Percentiles rank a stretch among this genome's conserved stretches.
phyloP scores from a whole-genome alignment of 2,329 filamentous ascomycete species.

The Cadophora luteo-olivacea region DNA sequence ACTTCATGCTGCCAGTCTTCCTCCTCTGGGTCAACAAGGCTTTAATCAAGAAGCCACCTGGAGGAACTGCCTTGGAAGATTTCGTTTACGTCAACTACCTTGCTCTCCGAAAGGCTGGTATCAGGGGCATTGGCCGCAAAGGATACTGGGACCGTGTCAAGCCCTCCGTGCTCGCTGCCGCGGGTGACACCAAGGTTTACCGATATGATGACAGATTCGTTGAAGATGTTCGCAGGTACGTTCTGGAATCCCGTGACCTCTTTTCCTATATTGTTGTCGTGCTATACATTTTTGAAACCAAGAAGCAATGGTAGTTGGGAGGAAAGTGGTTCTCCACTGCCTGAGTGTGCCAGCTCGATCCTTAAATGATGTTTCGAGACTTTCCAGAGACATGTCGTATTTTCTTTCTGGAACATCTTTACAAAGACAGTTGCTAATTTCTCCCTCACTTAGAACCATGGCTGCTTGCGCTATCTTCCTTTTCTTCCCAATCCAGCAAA shows the following conservation, averaged over 20 bases:
- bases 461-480: slow-evolving; percentile 72
- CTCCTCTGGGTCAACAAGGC: slow-evolving; percentile 62
- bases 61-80: slow-evolving; percentile 66
- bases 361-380: too few species aligned
- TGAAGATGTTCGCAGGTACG: slow-evolving; percentile 59
- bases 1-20: slow-evolving; percentile 66
- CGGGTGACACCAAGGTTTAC: slow-evolving; percentile 46
- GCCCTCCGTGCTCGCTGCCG: slow-evolving; percentile 56
- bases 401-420: too few species aligned
- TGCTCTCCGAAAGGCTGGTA: slow-evolving; percentile 61
- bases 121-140: slow-evolving; percentile 54
- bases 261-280: too few species aligned
- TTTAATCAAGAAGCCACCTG: slow-evolving; percentile 69
- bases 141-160: slow-evolving; percentile 61
- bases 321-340: too few species aligned
- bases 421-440: too few species aligned
- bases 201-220: slow-evolving; percentile 75
- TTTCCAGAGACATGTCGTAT: too few species aligned
- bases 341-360: too few species aligned
- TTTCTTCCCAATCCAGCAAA: slow-evolving; percentile 54
- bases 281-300: too few species aligned
- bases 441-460: slow-evolving; percentile 58
- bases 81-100: slow-evolving; percentile 51
- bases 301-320: too few species aligned
- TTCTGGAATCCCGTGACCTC: too few species aligned